Conservation (phyloP, 768 basidiomycete genomes). For the Coprinellus aureogranulatus region DNA sequence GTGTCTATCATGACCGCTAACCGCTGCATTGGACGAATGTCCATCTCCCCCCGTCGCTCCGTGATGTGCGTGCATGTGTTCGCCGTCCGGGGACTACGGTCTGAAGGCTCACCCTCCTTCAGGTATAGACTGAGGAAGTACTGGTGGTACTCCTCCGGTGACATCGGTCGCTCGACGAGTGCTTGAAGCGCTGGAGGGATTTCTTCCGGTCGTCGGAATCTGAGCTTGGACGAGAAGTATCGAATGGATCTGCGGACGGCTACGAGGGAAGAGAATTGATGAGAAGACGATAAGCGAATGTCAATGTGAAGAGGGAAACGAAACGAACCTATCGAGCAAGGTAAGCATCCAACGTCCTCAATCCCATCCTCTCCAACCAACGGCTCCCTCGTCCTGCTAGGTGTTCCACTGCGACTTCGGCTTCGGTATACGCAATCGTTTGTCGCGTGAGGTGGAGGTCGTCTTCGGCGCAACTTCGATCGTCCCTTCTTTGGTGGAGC, state of each 20-base stretch:
- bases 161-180: background rate
- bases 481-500: no score
- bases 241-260: background rate
- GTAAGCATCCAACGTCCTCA: background rate
- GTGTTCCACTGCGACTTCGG: no score
- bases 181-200: background rate
- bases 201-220: background rate
- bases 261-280: background rate
- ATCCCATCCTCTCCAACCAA: background rate
- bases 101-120: background rate
- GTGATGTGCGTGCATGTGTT: no score
- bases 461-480: no score
- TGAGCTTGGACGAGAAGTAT: background rate
- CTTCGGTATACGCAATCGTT: no score
- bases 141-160: slow-evolving; percentile 1
- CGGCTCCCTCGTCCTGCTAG: no score
- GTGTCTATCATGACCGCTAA: no score
- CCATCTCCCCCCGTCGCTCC: no score
- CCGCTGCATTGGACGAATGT: no score
- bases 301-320: background rate
- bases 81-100: no score
- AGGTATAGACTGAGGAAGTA: background rate
- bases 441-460: no score
- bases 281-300: background rate
- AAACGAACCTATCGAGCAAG: background rate